phyloP scores from a whole-genome alignment of 1,284 basidiomycete species.

The Ustilago hordei region DNA sequence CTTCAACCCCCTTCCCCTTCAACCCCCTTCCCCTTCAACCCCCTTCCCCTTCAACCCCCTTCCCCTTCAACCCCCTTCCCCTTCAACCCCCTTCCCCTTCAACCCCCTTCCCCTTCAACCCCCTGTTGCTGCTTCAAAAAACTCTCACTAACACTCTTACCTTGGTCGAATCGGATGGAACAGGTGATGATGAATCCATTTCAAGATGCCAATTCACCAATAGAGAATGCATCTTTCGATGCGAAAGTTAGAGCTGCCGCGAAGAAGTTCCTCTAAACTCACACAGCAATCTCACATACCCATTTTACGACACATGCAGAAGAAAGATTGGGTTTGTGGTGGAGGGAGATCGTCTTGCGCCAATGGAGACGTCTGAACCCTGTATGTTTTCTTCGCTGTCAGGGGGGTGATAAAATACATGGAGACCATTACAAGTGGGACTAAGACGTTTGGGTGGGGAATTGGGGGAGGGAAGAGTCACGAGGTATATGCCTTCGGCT shows the following conservation, averaged over 20 bases:
- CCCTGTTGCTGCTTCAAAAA: not conserved
- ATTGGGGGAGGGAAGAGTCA: not conserved
- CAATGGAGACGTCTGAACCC: not conserved
- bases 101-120: not conserved
- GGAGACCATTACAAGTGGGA: not conserved
- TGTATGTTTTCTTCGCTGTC: no score
- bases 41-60: not conserved
- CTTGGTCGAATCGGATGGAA: not conserved
- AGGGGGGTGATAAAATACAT: no score
- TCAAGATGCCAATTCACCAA: conserved; percentile 61
- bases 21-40: no score
- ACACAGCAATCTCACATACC: conserved; percentile 6
- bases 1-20: not conserved
- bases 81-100: not conserved
- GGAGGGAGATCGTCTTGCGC: not conserved
- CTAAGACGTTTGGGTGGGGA: not conserved
- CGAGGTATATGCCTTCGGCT: not conserved
- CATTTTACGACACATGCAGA: not conserved
- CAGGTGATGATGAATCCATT: conserved; percentile 65
- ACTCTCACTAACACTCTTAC: not conserved
- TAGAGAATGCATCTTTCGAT: conserved; percentile 58
- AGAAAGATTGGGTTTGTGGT: not conserved
- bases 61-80: no score
- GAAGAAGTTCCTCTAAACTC: conserved; percentile 56
- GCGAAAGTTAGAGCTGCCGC: conserved; percentile 58